These are phyloP conservation scores for Cucurbita pepo DNA, from an alignment of 306 rosid species.

Conservation along the genomic window DNA sequence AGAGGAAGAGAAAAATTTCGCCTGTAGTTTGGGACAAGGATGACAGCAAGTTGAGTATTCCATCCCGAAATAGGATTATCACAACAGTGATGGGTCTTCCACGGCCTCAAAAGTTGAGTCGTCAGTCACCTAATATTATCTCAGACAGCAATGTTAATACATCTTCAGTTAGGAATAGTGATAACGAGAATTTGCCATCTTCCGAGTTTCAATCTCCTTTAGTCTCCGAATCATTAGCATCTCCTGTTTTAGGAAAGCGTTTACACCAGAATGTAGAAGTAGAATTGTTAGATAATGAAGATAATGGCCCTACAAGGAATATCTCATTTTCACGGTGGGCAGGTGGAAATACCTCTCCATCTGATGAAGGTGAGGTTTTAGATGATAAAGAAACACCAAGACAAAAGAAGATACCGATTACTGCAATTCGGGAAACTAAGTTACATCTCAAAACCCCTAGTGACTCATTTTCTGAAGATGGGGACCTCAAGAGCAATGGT, in stretches of 20 bases:
- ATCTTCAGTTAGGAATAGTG: slow-evolving; percentile 23
- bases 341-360: slow-evolving; percentile 3
- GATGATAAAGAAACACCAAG: neutral
- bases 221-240: slow-evolving; percentile 7
- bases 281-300: slow-evolving; percentile 13
- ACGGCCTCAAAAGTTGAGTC: slow-evolving; percentile 42
- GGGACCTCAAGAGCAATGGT: slow-evolving; percentile 27
- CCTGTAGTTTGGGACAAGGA: slow-evolving; percentile 45
- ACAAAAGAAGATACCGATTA: neutral
- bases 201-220: slow-evolving; percentile 11
- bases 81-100: slow-evolving; percentile 19
- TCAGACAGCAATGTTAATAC: slow-evolving; percentile 26
- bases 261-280: neutral
- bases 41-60: slow-evolving; percentile 20
- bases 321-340: slow-evolving; percentile 74
- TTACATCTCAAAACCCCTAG: slow-evolving; percentile 9
- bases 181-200: slow-evolving; percentile 12
- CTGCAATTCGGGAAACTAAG: neutral
- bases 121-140: slow-evolving; percentile 28
- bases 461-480: slow-evolving; percentile 23
- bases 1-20: slow-evolving; percentile 62
- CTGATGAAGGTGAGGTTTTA: slow-evolving; percentile 13
- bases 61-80: slow-evolving; percentile 13
- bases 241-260: neutral
- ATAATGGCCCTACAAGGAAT: slow-evolving; percentile 12